Conservation (phyloP, 129 eudicot genomes). For the Rutidosis leptorrhynchoides region DNA sequence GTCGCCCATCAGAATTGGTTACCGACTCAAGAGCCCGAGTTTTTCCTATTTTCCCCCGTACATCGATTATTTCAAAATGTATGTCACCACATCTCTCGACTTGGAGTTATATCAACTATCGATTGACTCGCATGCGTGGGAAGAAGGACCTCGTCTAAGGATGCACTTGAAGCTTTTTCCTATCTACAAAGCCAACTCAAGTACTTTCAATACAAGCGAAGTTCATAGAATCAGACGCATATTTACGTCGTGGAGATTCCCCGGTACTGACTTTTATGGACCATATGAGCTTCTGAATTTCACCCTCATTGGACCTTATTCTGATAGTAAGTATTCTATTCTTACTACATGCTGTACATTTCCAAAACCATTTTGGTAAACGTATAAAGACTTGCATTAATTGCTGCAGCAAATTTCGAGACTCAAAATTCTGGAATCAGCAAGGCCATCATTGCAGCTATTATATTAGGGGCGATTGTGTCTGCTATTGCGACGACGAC, state of each 20-base stretch:
- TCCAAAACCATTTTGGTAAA: too few species aligned
- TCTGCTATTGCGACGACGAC: too few species aligned
- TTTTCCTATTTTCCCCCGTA: constrained; percentile 69
- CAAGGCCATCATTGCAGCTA: too few species aligned
- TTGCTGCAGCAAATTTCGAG: too few species aligned
- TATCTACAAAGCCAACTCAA: constrained; percentile 21
- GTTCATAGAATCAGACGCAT: constrained; percentile 44
- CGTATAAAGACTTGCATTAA: too few species aligned
- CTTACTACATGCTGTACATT: too few species aligned
- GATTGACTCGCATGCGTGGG: constrained; percentile 63
- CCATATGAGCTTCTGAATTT: constrained; percentile 90
- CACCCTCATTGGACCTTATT: constrained; percentile 79
- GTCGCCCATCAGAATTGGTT: constrained; percentile 66
- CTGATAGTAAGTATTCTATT: constrained; percentile 55
- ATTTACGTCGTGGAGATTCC: constrained; percentile 56
- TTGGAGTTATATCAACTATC: constrained; percentile 55
- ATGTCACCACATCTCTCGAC: constrained; percentile 43
- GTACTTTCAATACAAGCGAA: constrained; percentile 56
- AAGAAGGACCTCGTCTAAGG: constrained; percentile 75
- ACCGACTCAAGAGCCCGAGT: constrained; percentile 76
- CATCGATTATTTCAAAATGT: constrained; percentile 39
- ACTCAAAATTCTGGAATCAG: too few species aligned
- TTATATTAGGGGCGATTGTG: too few species aligned
- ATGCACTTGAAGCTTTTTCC: constrained; percentile 77
- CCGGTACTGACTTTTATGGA: constrained; percentile 62